Conservation (phyloP, 2,329 filamentous ascomycete genomes). For the Ciborinia camelliae region DNA sequence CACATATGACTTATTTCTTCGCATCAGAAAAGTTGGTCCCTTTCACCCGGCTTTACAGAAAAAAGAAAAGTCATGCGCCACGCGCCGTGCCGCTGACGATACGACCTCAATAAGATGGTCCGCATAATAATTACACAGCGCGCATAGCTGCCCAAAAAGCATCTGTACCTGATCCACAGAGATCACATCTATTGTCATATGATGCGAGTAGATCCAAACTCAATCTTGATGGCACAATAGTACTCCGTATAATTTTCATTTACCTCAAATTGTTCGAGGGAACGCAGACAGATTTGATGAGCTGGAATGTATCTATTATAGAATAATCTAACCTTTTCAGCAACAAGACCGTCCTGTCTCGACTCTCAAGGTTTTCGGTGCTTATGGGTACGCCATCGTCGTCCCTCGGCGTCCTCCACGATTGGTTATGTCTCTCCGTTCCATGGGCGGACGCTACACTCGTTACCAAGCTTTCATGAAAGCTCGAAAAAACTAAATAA, state of each 20-base stretch:
- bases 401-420: background rate
- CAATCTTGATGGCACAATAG: slow-evolving; percentile 6
- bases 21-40: background rate
- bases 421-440: slow-evolving; percentile 18
- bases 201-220: slow-evolving; percentile 14
- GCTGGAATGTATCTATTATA: background rate
- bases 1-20: slow-evolving; percentile 7
- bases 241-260: slow-evolving; percentile 3
- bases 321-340: slow-evolving; percentile 6
- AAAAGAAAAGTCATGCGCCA: slow-evolving; percentile 25
- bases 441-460: slow-evolving; percentile 1
- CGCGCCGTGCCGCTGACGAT: slow-evolving; percentile 29
- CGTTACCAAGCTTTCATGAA: slow-evolving; percentile 6
- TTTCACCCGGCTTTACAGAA: slow-evolving; percentile 19
- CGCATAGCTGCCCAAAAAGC: slow-evolving; percentile 34
- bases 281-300: slow-evolving; percentile 15
- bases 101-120: slow-evolving; percentile 24
- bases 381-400: slow-evolving; percentile 19
- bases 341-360: slow-evolving; percentile 9
- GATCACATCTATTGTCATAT: slow-evolving; percentile 19
- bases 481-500: background rate
- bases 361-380: background rate
- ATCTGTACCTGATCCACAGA: slow-evolving; percentile 31
- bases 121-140: slow-evolving; percentile 25
- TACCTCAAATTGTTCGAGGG: slow-evolving; percentile 8